Percentiles rank a stretch among this genome's conserved stretches.
Conservation (phyloP, 768 basidiomycete species). For the Pleurotus citrinopileatus region DNA sequence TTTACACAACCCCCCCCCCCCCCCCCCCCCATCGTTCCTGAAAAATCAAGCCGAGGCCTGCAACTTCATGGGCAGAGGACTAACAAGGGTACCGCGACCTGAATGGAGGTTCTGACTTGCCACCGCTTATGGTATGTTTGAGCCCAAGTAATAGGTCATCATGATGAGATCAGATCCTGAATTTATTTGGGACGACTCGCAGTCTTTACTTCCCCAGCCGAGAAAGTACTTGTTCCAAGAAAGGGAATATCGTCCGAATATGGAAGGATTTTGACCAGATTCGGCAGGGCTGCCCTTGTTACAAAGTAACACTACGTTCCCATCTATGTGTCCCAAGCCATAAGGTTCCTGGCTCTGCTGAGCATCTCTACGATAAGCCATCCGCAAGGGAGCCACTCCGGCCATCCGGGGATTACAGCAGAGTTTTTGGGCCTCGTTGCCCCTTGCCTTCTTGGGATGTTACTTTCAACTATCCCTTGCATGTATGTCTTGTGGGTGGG, state of each 20-base stretch:
- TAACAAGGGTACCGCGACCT: neutral
- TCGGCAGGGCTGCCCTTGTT: neutral
- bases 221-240: constrained; percentile 1
- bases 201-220: neutral
- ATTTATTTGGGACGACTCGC: neutral
- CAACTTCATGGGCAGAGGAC: neutral
- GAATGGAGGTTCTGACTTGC: neutral
- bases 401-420: neutral
- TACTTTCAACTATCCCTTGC: constrained; percentile 4
- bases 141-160: neutral
- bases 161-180: neutral
- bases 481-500: neutral
- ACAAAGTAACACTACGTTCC: neutral
- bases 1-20: no score
- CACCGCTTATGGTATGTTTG: constrained; percentile 1
- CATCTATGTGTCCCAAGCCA: constrained; percentile 2
- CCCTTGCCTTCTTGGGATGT: constrained; percentile 8
- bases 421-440: neutral
- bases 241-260: constrained; percentile 7
- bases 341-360: neutral
- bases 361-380: no score
- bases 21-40: no score
- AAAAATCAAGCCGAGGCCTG: neutral
- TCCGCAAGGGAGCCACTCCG: neutral
- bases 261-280: constrained; percentile 7